Conservation (phyloP, 768 basidiomycete species). For the Pleurotus tuoliensis region DNA sequence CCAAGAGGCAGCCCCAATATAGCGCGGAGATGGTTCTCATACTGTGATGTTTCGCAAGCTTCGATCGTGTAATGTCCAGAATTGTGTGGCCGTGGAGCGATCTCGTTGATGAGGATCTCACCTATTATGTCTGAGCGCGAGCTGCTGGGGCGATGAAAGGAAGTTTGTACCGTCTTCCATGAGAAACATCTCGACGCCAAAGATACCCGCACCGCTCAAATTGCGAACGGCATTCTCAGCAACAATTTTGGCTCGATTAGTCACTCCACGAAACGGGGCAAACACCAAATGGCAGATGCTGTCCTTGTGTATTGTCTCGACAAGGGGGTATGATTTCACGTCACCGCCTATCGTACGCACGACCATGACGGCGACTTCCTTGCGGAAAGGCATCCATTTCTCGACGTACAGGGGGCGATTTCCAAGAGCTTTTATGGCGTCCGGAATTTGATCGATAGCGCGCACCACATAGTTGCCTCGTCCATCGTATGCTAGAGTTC, state of each 20-base stretch:
- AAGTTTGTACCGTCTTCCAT: conserved; percentile 65
- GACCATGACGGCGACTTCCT: conserved; percentile 97
- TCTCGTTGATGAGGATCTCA: conserved; percentile 85
- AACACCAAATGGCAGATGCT: conserved; percentile 93
- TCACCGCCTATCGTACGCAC: conserved; percentile 75
- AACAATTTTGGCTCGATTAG: conserved; percentile 56
- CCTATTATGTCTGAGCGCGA: conserved; percentile 37
- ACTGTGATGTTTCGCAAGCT: conserved; percentile 94
- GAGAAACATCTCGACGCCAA: conserved; percentile 98
- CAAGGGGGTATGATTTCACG: conserved; percentile 81
- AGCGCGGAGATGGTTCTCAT: conserved; percentile 94
- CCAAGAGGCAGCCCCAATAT: conserved; percentile 90
- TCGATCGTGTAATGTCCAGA: conserved; percentile 99
- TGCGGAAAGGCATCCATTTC: conserved; percentile 84
- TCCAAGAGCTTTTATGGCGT: conserved; percentile 50
- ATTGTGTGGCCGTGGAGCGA: conserved; percentile 97
- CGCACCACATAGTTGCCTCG: conserved; percentile 84
- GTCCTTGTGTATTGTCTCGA: conserved; percentile 93
- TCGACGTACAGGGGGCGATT: conserved; percentile 87
- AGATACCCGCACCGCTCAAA: conserved; percentile 87
- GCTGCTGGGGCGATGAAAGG: too few species aligned
- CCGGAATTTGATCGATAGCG: conserved; percentile 43
- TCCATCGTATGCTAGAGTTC: conserved; percentile 95
- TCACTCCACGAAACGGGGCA: conserved; percentile 74
- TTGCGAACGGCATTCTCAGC: conserved; percentile 80